Conservation (phyloP, 2,329 filamentous ascomycete genomes). For the Arachnomyces sp. region DNA sequence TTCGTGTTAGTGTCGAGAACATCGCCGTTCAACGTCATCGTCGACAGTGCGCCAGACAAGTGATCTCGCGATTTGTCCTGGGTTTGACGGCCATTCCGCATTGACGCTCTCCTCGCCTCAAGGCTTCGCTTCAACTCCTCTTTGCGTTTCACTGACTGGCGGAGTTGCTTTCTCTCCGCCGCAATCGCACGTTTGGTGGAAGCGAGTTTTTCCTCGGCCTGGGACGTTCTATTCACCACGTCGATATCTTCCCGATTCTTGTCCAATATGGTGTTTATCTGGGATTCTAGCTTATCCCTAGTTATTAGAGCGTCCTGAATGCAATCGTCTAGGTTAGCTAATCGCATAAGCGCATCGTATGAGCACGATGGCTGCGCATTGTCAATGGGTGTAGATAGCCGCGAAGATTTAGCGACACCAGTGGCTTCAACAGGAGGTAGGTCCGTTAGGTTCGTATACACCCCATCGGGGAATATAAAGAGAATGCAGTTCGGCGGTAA, state of each 20-base stretch:
- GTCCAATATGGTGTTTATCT: conserved; percentile 55
- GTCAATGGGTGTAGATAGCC: conserved; percentile 37
- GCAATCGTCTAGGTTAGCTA: conserved; percentile 81
- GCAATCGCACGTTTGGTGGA: conserved; percentile 45
- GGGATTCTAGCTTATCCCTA: conserved; percentile 61
- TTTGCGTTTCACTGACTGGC: conserved; percentile 52
- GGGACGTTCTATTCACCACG: conserved; percentile 26
- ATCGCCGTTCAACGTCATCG: conserved; percentile 49
- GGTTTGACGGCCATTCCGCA: conserved; percentile 52
- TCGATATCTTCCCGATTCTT: conserved; percentile 27
- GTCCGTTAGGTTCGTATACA: conserved; percentile 69
- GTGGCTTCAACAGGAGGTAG: conserved; percentile 43
- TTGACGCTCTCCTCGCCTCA: conserved; percentile 55
- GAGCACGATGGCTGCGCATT: conserved; percentile 60
- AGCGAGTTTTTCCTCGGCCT: conserved; percentile 32
- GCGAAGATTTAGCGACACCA: conserved; percentile 13
- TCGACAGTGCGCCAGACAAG: conserved; percentile 52
- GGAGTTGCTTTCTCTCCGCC: conserved; percentile 58
- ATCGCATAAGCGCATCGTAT: conserved; percentile 78
- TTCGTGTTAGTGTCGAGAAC: conserved; percentile 50
- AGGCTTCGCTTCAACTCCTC: conserved; percentile 63
- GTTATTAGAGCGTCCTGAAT: conserved; percentile 83
- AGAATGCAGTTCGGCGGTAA: conserved; percentile 76
- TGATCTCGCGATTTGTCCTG: conserved; percentile 54
- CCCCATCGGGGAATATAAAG: conserved; percentile 76